A percentile compares a stretch with the other conserved stretches of the same genome.
Conservation (phyloP, 2,329 filamentous ascomycete species). For the Cordyceps javanica region DNA sequence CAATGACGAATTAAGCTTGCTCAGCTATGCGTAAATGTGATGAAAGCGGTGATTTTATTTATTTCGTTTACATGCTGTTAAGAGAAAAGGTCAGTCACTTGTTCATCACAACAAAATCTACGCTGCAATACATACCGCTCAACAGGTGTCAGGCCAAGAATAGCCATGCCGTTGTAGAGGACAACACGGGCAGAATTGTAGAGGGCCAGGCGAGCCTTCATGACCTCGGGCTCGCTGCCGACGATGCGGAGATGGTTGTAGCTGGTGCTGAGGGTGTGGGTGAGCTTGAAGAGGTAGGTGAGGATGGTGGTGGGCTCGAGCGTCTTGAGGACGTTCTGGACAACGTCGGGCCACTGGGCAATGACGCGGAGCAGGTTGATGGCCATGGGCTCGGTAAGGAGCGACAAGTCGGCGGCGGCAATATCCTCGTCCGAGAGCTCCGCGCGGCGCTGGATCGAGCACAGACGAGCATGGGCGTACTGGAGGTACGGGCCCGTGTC, state of each 20-base stretch:
- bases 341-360: conserved; percentile 79
- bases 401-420: conserved; percentile 55
- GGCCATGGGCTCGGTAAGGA: conserved; percentile 67
- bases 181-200: conserved; percentile 72
- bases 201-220: conserved; percentile 62
- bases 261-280: conserved; percentile 69
- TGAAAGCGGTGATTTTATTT: too few species aligned
- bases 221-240: conserved; percentile 67
- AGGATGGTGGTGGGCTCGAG: conserved; percentile 60
- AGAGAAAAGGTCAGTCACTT: not conserved
- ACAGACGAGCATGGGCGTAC: conserved; percentile 71
- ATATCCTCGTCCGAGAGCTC: conserved; percentile 52
- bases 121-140: conserved; percentile 38
- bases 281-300: conserved; percentile 78
- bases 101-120: not conserved
- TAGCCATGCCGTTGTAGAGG: conserved; percentile 73
- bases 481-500: conserved; percentile 83
- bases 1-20: not conserved
- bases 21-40: not conserved
- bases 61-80: conserved; percentile 12
- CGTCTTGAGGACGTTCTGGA: conserved; percentile 78
- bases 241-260: conserved; percentile 80
- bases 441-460: conserved; percentile 55
- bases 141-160: conserved; percentile 73
- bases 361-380: conserved; percentile 67